phyloP scores from a whole-genome alignment of 2,329 filamentous ascomycete species.

The Stachybotrys chlorohalonatus region DNA sequence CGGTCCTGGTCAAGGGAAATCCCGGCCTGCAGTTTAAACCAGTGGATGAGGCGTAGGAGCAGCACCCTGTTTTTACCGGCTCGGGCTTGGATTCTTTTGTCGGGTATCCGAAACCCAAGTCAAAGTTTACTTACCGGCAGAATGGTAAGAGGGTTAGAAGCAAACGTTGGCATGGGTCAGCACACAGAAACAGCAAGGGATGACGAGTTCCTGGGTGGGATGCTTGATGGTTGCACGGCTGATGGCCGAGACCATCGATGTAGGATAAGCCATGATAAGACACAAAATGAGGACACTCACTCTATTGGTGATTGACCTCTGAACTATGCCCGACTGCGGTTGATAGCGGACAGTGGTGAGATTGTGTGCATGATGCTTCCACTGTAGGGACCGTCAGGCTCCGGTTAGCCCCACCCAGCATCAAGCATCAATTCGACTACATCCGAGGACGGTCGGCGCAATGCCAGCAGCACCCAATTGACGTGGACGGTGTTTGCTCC shows the following conservation, averaged over 20 bases:
- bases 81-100: not conserved
- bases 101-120: not conserved
- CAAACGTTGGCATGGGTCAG: no score
- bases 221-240: no score
- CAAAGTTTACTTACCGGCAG: not conserved
- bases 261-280: no score
- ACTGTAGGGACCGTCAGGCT: not conserved
- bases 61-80: not conserved
- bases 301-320: no score
- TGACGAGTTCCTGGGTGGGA: not conserved
- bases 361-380: no score
- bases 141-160: not conserved
- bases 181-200: no score
- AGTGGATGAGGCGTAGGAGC: slow-evolving; percentile 4
- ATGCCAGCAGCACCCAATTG: slow-evolving; percentile 4
- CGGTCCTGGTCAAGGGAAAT: slow-evolving; percentile 19
- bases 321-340: no score
- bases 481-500: slow-evolving; percentile 4
- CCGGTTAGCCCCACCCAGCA: not conserved
- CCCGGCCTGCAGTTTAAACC: slow-evolving; percentile 20
- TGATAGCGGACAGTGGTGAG: no score
- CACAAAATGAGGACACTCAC: no score
- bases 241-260: no score
- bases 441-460: not conserved
- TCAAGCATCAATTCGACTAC: not conserved